These are phyloP conservation scores for Colletotrichum simmondsii DNA, from an alignment of 2,329 filamentous ascomycete species.

Conservation along the genomic window DNA sequence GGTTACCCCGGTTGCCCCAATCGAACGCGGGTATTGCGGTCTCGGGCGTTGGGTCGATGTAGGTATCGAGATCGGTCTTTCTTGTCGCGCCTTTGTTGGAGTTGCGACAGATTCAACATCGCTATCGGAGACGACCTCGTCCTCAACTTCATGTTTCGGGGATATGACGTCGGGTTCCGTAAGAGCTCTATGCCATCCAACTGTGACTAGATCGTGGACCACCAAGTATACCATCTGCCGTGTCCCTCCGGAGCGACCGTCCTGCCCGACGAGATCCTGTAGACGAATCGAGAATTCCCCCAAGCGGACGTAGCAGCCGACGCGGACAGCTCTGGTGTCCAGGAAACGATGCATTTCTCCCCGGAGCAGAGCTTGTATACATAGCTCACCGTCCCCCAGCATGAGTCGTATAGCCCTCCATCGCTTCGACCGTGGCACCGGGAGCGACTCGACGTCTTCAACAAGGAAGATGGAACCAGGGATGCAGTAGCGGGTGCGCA, in stretches of 20 bases:
- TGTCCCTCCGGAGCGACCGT: slow-evolving; percentile 4
- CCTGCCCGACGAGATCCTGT: slow-evolving; percentile 1
- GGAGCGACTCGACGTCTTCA: slow-evolving; percentile 52
- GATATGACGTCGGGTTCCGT: neutral
- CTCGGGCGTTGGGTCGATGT: neutral
- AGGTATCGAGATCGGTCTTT: neutral
- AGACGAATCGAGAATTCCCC: slow-evolving; percentile 45
- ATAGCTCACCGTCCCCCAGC: slow-evolving; percentile 64
- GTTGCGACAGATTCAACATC: neutral
- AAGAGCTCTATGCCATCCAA: slow-evolving; percentile 56
- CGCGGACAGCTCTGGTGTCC: slow-evolving; percentile 54
- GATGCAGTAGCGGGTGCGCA: slow-evolving; percentile 59
- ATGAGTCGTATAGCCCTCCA: slow-evolving; percentile 60
- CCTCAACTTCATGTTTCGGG: slow-evolving; percentile 2
- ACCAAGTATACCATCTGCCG: slow-evolving; percentile 55
- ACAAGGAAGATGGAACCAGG: slow-evolving; percentile 62
- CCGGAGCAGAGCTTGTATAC: slow-evolving; percentile 63
- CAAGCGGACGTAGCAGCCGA: slow-evolving; percentile 62
- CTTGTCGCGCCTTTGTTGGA: neutral
- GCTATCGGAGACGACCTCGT: slow-evolving; percentile 25
- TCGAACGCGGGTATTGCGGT: neutral
- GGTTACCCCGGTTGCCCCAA: neutral
- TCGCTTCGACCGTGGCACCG: slow-evolving; percentile 46
- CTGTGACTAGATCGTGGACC: slow-evolving; percentile 54
- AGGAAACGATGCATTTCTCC: slow-evolving; percentile 60